phyloP scores from a whole-genome alignment of 495 filamentous ascomycete species.

The Pyrenopolyporus hunteri region DNA sequence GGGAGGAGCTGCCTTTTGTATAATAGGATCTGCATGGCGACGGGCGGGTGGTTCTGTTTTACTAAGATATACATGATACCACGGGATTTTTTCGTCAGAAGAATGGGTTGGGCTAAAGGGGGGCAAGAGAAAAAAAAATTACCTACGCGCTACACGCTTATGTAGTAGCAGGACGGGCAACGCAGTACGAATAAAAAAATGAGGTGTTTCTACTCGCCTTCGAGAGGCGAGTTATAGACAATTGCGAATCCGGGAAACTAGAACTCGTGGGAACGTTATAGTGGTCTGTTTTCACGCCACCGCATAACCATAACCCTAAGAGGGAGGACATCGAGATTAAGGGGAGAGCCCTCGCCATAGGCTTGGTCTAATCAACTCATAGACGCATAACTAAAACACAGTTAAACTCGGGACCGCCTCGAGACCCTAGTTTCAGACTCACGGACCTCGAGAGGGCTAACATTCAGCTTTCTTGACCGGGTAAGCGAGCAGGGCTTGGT shows the following conservation, averaged over 20 bases:
- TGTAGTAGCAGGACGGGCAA: constrained; percentile 3
- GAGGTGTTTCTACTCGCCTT: background rate
- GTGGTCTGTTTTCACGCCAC: background rate
- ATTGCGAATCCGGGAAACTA: background rate
- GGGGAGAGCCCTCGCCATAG: too few species aligned
- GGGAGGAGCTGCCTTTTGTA: constrained; percentile 38
- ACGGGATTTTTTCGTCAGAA: constrained; percentile 27
- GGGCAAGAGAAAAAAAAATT: too few species aligned
- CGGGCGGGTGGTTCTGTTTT: constrained; percentile 11
- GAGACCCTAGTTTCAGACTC: too few species aligned
- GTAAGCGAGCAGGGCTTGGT: background rate
- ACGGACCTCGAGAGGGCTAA: too few species aligned
- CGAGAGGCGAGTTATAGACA: background rate
- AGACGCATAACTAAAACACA: too few species aligned
- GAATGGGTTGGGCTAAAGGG: background rate
- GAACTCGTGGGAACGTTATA: background rate
- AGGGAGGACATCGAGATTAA: too few species aligned
- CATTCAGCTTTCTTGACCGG: too few species aligned
- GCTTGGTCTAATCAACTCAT: too few species aligned
- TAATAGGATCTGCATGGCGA: constrained; percentile 39
- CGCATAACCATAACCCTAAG: background rate
- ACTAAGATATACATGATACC: constrained; percentile 35
- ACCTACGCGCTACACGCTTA: background rate
- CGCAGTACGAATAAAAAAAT: background rate
- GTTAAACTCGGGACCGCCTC: too few species aligned